Percentiles rank a stretch among this genome's conserved stretches.
Evolutionary conservation across 306 rosid species (phyloP).

Genomic region (Comarum palustre): DNA sequence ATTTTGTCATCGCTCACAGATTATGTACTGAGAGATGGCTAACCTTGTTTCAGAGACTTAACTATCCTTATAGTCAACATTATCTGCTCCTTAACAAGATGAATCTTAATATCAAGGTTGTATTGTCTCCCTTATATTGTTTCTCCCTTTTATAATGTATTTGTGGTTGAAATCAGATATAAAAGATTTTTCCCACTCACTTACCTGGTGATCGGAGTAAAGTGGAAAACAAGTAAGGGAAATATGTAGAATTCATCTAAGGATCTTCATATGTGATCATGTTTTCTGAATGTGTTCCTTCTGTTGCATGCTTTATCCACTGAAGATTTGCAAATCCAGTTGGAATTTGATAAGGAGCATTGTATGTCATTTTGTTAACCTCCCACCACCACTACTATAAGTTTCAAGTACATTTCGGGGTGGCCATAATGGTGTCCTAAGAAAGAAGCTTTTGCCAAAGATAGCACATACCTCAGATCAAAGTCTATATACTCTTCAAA

Average conservation of each 20-base stretch:
- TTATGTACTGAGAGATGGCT: background rate
- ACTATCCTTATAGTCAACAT: background rate
- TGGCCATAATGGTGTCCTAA: background rate
- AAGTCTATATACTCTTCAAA: constrained; percentile 11
- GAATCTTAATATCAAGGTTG: background rate
- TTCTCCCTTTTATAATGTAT: background rate
- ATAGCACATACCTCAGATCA: constrained; percentile 5
- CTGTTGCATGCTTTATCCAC: background rate
- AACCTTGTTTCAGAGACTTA: background rate
- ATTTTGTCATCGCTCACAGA: background rate
- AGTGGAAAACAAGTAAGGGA: background rate
- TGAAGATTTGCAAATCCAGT: constrained; percentile 6
- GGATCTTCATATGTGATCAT: background rate
- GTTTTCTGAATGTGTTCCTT: background rate
- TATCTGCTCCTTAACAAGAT: background rate
- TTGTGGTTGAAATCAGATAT: background rate
- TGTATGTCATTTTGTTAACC: background rate
- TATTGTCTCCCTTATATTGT: background rate
- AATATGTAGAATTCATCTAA: background rate
- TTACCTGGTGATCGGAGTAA: background rate
- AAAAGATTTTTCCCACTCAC: background rate
- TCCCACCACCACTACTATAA: background rate
- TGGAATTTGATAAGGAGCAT: background rate
- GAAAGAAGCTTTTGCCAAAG: constrained; percentile 2
- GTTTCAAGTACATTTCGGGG: background rate